These are phyloP conservation scores for Sporothrix pseudoabietina DNA, from an alignment of 2,329 filamentous ascomycete species.

Conservation along the genomic window DNA sequence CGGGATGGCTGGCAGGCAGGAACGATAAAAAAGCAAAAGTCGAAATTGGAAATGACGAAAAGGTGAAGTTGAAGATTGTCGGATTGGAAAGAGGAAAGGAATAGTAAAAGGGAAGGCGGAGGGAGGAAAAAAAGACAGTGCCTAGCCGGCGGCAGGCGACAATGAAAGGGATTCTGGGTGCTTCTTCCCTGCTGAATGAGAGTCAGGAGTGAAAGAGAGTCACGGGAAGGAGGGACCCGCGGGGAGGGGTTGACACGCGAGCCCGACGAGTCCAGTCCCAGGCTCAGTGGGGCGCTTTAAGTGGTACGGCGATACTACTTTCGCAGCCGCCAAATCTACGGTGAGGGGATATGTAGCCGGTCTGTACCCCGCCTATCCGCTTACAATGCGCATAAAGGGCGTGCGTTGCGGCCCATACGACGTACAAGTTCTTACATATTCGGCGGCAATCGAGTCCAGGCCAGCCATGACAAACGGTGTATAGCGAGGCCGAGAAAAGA, in stretches of 20 bases:
- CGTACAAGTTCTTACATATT: background rate
- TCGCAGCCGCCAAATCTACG: background rate
- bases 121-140: conserved; percentile 15
- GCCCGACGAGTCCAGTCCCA: conserved; percentile 5
- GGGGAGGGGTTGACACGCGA: conserved; percentile 26
- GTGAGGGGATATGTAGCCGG: background rate
- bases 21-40: background rate
- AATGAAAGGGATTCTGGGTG: conserved; percentile 21
- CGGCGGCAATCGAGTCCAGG: background rate
- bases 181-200: background rate
- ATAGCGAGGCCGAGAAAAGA: background rate
- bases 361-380: background rate
- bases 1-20: background rate
- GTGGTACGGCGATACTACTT: background rate
- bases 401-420: background rate
- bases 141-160: conserved; percentile 18
- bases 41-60: background rate
- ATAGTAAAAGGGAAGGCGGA: background rate
- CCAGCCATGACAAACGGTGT: background rate
- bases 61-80: background rate
- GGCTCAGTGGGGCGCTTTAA: conserved; percentile 16
- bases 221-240: background rate
- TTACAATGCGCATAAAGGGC: background rate
- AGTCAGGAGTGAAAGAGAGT: background rate
- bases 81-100: background rate